Evolutionary conservation across 345 rosid genomes (phyloP), one percentile per base, ranked within the genome.

Genomic region (Corymbia maculata): DNA sequence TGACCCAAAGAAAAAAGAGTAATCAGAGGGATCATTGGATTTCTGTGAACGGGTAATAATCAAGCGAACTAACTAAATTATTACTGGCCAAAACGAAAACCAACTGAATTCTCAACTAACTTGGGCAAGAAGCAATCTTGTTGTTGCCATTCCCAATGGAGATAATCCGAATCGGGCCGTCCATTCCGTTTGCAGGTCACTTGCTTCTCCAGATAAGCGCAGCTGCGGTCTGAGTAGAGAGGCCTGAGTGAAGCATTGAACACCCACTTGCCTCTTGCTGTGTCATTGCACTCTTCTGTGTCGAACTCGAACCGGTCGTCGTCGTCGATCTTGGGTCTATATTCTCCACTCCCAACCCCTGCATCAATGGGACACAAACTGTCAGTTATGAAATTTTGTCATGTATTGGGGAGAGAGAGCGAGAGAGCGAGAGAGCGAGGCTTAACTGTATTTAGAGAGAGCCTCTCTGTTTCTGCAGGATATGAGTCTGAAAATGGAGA

Each of bases 81-180:
- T 51, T 22, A 85, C 47, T 85, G 15, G 59, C 28, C 68, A n/a
- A 44, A 22, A 66, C 0, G 44, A 42, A 32, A n/a, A 32, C 14
- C 45, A 47, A 64, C 52, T 79, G 57, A 64, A 59, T 57, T 32
- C 47, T 30, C 45, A 3, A 51, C 70, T 45, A 51, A 96, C 99
- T 94, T 93, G 51, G 99, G 99, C 89, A 97, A 88, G 82, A 92
- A 92, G 86, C 99, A 97, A 70, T 97, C 99, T 36, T 96, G 97
- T 6, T 97, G 98, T 86, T 94, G 98, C 99, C 99, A 97, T 87
- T 95, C 98, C 99, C 99, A 97, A 51, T 92, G 94, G 19, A 90
- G 96, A 89, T 96, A 97, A 85, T 94, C 95, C 5, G 96, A 94
- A 85, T 97, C 98, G 59, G 59, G 93, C 45, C 95, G 90, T 47